These are phyloP conservation scores for Chrysophaeum taylorii DNA, from an alignment of 352 stramenopile genomes.

Conservation along the genomic window DNA sequence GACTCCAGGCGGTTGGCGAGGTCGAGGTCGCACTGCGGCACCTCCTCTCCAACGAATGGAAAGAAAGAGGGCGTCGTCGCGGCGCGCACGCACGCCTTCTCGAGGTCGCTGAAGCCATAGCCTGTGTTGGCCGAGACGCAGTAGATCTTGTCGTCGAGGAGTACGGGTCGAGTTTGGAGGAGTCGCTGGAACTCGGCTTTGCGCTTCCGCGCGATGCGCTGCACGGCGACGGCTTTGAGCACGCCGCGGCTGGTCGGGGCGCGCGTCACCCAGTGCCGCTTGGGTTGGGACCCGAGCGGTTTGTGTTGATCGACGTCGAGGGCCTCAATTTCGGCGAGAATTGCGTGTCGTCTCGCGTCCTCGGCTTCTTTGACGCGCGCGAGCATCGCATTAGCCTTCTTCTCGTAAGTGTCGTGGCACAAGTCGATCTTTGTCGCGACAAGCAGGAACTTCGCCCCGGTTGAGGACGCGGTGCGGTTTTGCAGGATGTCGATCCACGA, in stretches of 20 bases:
- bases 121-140: background rate
- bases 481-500: background rate
- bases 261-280: background rate
- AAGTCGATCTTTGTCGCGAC: background rate
- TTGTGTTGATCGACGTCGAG: background rate
- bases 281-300: background rate
- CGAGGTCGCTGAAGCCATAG: background rate
- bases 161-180: background rate
- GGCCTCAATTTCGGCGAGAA: background rate
- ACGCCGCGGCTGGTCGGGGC: too few relatives aligned
- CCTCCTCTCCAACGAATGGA: background rate
- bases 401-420: background rate
- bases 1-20: background rate
- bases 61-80: background rate
- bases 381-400: background rate
- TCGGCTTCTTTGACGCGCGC: background rate
- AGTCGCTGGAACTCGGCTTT: background rate
- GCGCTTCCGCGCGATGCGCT: background rate
- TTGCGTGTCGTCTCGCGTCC: background rate
- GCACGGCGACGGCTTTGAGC: background rate
- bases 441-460: background rate
- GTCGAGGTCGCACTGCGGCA: background rate
- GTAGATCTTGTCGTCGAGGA: background rate
- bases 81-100: background rate
- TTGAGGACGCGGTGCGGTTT: background rate